A percentile compares a stretch with the other conserved stretches of the same genome.
Evolutionary conservation across 768 basidiomycete genomes (phyloP).

Genomic region (Tricholoma hemisulphureum): DNA sequence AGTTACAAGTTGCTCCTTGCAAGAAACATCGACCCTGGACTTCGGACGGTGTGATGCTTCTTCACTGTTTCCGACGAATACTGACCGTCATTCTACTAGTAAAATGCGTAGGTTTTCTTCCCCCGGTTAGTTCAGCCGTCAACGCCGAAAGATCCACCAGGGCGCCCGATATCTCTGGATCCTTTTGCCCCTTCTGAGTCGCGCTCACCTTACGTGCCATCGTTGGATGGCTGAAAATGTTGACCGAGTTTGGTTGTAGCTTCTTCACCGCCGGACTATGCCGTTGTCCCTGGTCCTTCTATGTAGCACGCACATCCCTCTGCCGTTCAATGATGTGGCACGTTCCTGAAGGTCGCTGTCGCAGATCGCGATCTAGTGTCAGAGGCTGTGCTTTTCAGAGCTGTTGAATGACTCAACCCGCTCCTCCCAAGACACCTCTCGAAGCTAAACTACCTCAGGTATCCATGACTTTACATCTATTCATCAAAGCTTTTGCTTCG

Average conservation of each 20-base stretch:
- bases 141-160: background rate
- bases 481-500: background rate
- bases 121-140: no score
- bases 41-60: background rate
- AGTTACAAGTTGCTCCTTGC: no score
- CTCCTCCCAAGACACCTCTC: background rate
- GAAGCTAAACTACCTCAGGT: background rate
- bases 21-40: background rate
- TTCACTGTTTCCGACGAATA: background rate
- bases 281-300: no score
- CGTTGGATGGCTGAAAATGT: no score
- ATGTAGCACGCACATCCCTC: background rate
- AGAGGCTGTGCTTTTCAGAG: background rate
- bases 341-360: background rate
- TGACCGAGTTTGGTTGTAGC: no score
- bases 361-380: background rate
- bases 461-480: background rate
- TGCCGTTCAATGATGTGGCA: background rate
- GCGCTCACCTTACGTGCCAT: no score
- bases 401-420: background rate
- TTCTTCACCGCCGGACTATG: no score
- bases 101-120: background rate
- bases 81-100: background rate
- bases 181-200: no score
- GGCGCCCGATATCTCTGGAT: no score